Percentiles rank a stretch among this genome's conserved stretches.
Evolutionary conservation across 306 rosid species (phyloP).

Genomic region (Dryas drummondii): DNA sequence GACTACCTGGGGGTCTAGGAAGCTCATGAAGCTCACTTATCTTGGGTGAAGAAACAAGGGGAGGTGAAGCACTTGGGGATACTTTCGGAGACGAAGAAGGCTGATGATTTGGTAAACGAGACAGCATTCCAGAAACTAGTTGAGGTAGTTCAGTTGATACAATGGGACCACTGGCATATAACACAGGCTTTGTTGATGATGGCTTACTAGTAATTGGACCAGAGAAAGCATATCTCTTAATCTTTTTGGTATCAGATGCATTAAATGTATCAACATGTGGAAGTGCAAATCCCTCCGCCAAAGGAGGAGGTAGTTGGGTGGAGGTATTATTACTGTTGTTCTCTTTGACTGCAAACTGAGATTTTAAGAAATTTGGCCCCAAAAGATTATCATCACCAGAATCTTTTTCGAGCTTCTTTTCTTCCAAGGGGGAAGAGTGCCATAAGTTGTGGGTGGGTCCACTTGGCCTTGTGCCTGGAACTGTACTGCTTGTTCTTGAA

Average conservation of each 20-base stretch:
- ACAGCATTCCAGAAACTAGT: slow-evolving; percentile 40
- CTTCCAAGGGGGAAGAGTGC: slow-evolving; percentile 79
- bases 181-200: slow-evolving; percentile 47
- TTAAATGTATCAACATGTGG: slow-evolving; percentile 45
- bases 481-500: slow-evolving; percentile 38
- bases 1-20: slow-evolving; percentile 84
- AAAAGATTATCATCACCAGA: slow-evolving; percentile 41
- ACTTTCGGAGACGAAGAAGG: slow-evolving; percentile 68
- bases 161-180: slow-evolving; percentile 38
- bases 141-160: slow-evolving; percentile 43
- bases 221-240: slow-evolving; percentile 66
- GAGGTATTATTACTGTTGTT: slow-evolving; percentile 41
- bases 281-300: slow-evolving; percentile 48
- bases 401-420: slow-evolving; percentile 56
- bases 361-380: slow-evolving; percentile 40
- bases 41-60: slow-evolving; percentile 69
- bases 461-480: slow-evolving; percentile 48
- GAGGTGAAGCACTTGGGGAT: slow-evolving; percentile 73
- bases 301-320: slow-evolving; percentile 62
- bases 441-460: slow-evolving; percentile 56
- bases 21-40: slow-evolving; percentile 94
- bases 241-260: slow-evolving; percentile 50
- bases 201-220: slow-evolving; percentile 69
- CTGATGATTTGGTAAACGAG: slow-evolving; percentile 62
- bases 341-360: slow-evolving; percentile 52